These are phyloP conservation scores for Fusarium neocosmosporiellum DNA, from an alignment of 2,329 filamentous ascomycete genomes.

Conservation along the genomic window DNA sequence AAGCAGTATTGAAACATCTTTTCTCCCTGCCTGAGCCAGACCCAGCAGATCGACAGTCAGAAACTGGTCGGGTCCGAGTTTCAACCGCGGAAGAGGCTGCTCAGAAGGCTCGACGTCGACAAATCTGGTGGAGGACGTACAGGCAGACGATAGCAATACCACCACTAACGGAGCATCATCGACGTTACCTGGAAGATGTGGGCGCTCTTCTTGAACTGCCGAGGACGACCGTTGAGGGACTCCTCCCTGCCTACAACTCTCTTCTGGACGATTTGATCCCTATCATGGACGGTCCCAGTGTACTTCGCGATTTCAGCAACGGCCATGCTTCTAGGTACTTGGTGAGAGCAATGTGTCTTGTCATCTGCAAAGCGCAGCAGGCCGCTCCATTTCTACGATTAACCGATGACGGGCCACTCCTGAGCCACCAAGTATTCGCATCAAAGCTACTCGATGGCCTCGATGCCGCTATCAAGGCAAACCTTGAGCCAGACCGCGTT, in stretches of 20 bases:
- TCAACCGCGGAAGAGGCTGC: background rate
- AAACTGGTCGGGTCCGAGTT: background rate
- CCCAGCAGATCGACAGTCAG: background rate
- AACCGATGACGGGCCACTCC: constrained; percentile 8
- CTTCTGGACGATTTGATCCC: constrained; percentile 22
- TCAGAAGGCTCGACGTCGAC: background rate
- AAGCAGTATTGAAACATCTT: constrained; percentile 13
- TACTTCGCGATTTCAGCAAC: constrained; percentile 22
- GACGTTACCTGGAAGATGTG: constrained; percentile 7
- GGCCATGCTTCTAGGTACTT: constrained; percentile 34
- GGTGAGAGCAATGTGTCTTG: constrained; percentile 39
- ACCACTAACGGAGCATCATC: constrained; percentile 13
- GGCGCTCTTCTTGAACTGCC: constrained; percentile 19
- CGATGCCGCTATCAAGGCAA: constrained; percentile 40
- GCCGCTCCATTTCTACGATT: constrained; percentile 38
- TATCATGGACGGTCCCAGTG: constrained; percentile 8
- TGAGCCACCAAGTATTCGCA: constrained; percentile 32
- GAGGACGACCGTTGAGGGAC: constrained; percentile 13
- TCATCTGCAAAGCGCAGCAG: constrained; percentile 39
- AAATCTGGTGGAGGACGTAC: constrained; percentile 19
- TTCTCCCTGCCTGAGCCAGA: background rate
- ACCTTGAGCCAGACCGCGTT: constrained; percentile 38
- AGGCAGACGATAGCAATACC: background rate
- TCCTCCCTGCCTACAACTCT: constrained; percentile 16
- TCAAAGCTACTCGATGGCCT: constrained; percentile 31